Evolutionary conservation across 805 yeast species (phyloP).

Genomic region (Yarrowia sp.): DNA sequence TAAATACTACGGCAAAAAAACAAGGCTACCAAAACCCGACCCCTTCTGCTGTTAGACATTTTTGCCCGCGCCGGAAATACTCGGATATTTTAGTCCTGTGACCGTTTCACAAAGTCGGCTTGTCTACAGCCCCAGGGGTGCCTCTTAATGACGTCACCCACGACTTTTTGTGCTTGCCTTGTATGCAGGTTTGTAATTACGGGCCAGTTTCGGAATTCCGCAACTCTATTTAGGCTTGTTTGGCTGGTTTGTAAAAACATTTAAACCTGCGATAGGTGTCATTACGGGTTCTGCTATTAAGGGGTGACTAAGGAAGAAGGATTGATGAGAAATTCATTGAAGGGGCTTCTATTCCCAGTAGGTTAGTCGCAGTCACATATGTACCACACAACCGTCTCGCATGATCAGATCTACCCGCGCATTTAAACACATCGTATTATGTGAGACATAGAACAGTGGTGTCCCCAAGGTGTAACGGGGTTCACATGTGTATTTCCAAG

Average conservation of each 20-base stretch:
- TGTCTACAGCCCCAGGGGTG: neutral
- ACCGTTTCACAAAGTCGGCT: too few relatives aligned
- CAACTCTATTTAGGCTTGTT: slow-evolving; percentile 2
- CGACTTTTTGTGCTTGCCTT: neutral
- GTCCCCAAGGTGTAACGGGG: neutral
- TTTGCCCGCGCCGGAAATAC: neutral
- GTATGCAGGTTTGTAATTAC: neutral
- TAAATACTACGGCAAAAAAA: too few relatives aligned
- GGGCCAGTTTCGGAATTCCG: slow-evolving; percentile 1
- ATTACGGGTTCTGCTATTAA: too few relatives aligned
- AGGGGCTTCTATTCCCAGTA: too few relatives aligned
- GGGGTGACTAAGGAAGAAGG: too few relatives aligned
- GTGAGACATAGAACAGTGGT: neutral
- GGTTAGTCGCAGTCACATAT: too few relatives aligned
- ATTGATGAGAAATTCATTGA: too few relatives aligned
- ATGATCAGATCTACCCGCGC: neutral
- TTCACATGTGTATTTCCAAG: neutral
- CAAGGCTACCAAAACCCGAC: too few relatives aligned
- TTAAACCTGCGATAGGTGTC: neutral
- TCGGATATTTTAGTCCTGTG: neutral
- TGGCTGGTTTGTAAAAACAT: neutral
- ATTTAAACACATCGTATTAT: slow-evolving; percentile 2
- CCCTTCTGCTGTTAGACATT: too few relatives aligned
- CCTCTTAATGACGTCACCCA: neutral
- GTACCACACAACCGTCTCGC: neutral